Conservation (phyloP, 805 yeast genomes). For the Nakazawaea molendinolei region DNA sequence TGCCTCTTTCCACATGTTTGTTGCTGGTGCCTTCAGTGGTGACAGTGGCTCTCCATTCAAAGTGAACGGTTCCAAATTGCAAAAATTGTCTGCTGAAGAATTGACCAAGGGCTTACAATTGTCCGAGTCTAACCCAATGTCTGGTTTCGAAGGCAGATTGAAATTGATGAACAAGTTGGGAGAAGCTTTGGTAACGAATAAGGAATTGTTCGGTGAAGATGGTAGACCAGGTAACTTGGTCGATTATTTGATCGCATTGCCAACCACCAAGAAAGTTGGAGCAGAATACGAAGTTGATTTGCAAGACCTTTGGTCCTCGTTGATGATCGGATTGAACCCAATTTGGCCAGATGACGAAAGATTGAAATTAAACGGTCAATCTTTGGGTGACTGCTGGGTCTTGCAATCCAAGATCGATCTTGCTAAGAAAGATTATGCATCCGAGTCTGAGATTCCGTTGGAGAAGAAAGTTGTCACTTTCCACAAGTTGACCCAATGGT, state of each 20-base stretch:
- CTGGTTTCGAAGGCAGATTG: constrained; percentile 50
- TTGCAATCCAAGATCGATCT: constrained; percentile 26
- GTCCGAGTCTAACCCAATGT: constrained; percentile 38
- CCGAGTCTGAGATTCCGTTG: constrained; percentile 24
- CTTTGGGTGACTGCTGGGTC: constrained; percentile 61
- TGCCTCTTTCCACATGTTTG: constrained; percentile 50
- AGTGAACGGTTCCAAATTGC: constrained; percentile 38
- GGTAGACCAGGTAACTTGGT: constrained; percentile 41
- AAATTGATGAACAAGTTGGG: constrained; percentile 42
- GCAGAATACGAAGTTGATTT: constrained; percentile 31
- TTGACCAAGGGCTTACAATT: constrained; percentile 42
- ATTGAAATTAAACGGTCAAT: constrained; percentile 38
- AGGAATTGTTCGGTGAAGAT: constrained; percentile 31
- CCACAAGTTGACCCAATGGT: constrained; percentile 64
- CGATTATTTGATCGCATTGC: constrained; percentile 34
- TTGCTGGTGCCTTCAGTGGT: constrained; percentile 35
- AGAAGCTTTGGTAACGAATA: constrained; percentile 31
- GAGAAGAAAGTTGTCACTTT: constrained; percentile 45
- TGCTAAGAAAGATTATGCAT: constrained; percentile 14
- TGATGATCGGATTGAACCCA: constrained; percentile 49
- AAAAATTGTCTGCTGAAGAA: constrained; percentile 25
- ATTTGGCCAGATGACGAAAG: constrained; percentile 60
- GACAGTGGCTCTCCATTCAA: constrained; percentile 27
- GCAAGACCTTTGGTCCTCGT: constrained; percentile 42
- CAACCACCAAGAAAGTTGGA: constrained; percentile 15